Conservation (phyloP, 768 basidiomycete species). For the Rhodotorula diobovata region DNA sequence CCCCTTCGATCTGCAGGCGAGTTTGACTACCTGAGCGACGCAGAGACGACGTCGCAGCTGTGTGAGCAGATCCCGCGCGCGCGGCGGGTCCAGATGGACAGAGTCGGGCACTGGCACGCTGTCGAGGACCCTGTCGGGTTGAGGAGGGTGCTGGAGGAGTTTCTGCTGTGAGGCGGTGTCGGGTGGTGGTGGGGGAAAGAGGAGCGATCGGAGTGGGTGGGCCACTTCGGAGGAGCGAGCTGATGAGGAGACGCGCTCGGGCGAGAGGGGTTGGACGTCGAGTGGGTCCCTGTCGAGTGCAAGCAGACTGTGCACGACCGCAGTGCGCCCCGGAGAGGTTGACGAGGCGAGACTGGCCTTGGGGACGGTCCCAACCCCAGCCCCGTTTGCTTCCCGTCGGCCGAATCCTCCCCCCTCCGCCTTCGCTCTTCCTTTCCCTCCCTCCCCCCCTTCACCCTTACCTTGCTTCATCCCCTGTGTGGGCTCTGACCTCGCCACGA, state of each 20-base stretch:
- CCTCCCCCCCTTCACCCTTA: neutral
- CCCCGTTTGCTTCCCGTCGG: too few relatives aligned
- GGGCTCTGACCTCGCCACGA: neutral
- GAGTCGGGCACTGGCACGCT: slow-evolving; percentile 32
- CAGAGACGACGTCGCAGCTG: slow-evolving; percentile 7
- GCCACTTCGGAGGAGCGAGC: neutral
- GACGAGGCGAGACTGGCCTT: too few relatives aligned
- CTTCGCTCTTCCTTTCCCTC: too few relatives aligned
- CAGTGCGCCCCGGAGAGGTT: too few relatives aligned
- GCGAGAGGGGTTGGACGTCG: too few relatives aligned
- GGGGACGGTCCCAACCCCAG: too few relatives aligned
- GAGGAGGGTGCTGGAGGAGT: slow-evolving; percentile 2
- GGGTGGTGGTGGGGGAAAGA: neutral
- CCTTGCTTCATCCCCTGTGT: neutral
- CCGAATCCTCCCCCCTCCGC: too few relatives aligned
- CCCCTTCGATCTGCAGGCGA: too few relatives aligned
- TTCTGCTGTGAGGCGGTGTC: neutral
- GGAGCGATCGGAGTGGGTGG: too few relatives aligned
- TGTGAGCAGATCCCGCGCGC: neutral
- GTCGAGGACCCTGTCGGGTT: slow-evolving; percentile 16
- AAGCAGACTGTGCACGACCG: too few relatives aligned
- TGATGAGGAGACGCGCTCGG: too few relatives aligned
- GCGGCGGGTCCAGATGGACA: neutral
- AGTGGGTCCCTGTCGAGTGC: too few relatives aligned
- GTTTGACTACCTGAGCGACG: slow-evolving; percentile 17